Evolutionary conservation across 2,329 filamentous ascomycete species (phyloP), one percentile per base, ranked within the genome.

Genomic region (Aspergillus sergii): DNA sequence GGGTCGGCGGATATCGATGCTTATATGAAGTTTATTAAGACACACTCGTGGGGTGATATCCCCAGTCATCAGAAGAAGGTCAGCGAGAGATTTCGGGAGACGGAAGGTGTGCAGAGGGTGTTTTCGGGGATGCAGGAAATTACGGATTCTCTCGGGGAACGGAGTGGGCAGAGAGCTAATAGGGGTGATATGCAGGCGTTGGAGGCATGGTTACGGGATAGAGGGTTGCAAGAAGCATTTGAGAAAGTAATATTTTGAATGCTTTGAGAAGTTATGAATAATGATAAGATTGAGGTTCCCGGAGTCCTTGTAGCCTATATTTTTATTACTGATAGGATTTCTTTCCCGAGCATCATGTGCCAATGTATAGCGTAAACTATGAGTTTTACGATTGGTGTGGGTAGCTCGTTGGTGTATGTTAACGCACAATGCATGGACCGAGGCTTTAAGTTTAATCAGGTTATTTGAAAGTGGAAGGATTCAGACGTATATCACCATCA

Each of bases 21-120:
- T 11, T 88, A 87, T 67, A 88, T 88, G 86, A 83, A 80, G 32
- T 88, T 85, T 61, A 88, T 88, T 75, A 88, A 88, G 74, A 88
- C 85, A 7, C 83, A 88, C 67, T 86, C 84, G 59, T 88, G 86
- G 86, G 83, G 85, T 0, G 86, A 88, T 71, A 88, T 88, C 7
- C 86, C 86, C 0, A 80, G 84, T 21, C 81, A 87, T 62, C 86
- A 88, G 65, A 88, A 88, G 67, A 88, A 88, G 68, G 86, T 88
- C 43, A 87, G 83, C 70, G 86, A 88, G 75, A 73, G 73, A 11
- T 77, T 73, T 61, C 70, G 75, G 4, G 70, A 77, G 63, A 75
- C 36, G 88, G 91, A 69, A 5, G 59, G 34, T 4, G 63, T 76
- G 12, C 36, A 69, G 55, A 66, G 74, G 36, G 73, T 71, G 1